Evolutionary conservation across 1,284 basidiomycete genomes (phyloP), one percentile per base, ranked within the genome.

Genomic region (Sporisorium sorghi): DNA sequence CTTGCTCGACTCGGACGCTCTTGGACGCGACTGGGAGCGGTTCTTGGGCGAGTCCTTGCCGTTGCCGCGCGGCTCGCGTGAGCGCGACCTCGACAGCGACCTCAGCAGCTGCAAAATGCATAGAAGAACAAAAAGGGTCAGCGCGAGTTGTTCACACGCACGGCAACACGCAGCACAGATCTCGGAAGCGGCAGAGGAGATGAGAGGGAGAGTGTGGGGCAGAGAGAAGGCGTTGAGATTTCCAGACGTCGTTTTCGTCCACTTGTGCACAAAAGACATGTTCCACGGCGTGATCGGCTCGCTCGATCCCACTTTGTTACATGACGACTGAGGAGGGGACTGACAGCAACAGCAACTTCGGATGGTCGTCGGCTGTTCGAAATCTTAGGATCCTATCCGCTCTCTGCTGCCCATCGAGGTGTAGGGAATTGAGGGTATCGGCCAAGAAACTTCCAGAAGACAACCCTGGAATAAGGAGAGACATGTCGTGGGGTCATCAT

Each of bases 51-150:
- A 66, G 15, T 68, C 66, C 39, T 74, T 76, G 44, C 70, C 71
- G 56, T 32, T 60, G 54, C 35, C 46, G 14, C 77, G 66, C 12
- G 80, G 71, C 26, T 83, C 81, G 26, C 81, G 77, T 26, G 80
- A 82, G 26, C 81, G 80, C 9, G 81, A 83, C 21, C 80, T 72
- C 17, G 79, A 83, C 12, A 79, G 56, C 26, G 75, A 77, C 14
- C 76, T 64, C 40, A 82, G 67, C 49, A 76, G 59, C 73, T 75
- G 37, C 42, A 57, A 14, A 52, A 19, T 5, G 39, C 33, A 30
- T 28, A n/a, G 30, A 21, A 44, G 53, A 14, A 15, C 12, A 53
- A 24, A 30, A 19, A 28, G 37, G 10, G n/a, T 40, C 37, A 40
- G 37, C 37, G 37, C 15, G 11, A 33, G n/a, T 9, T 3, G 9